phyloP scores from a whole-genome alignment of 2,329 filamentous ascomycete genomes.

The Acrocalymma vagum region DNA sequence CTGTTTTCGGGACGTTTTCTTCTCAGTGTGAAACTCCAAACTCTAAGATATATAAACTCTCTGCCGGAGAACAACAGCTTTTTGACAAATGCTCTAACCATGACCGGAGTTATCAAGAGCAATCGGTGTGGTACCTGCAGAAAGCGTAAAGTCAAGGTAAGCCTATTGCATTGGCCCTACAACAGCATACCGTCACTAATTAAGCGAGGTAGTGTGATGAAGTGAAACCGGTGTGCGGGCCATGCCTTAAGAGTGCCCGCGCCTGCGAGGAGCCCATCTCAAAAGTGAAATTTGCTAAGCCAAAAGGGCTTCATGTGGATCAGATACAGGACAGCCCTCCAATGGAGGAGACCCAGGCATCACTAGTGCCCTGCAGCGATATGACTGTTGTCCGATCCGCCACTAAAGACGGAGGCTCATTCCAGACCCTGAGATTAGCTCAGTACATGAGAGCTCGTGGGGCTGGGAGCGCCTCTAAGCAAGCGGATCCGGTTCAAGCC shows the following conservation, averaged over 20 bases:
- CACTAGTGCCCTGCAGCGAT: not conserved
- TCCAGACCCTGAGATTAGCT: conserved; percentile 9
- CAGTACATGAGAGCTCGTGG: not conserved
- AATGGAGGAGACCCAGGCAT: not conserved
- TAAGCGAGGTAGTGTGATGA: conserved; percentile 14
- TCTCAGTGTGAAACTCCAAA: too few relatives aligned
- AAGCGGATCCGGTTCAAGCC: too few relatives aligned
- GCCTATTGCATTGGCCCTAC: not conserved
- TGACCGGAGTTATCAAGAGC: conserved; percentile 18
- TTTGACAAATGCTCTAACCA: conserved; percentile 1
- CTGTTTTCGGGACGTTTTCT: too few relatives aligned
- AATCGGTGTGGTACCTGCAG: conserved; percentile 14
- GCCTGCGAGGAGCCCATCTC: conserved; percentile 13
- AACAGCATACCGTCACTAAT: conserved; percentile 1
- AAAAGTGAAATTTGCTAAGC: conserved; percentile 12
- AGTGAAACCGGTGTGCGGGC: conserved; percentile 15
- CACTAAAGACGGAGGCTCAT: conserved; percentile 5
- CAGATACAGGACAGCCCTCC: not conserved
- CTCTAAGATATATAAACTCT: not conserved
- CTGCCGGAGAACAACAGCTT: not conserved
- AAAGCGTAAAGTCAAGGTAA: conserved; percentile 17
- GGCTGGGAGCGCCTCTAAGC: not conserved
- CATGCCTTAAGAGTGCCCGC: conserved; percentile 11
- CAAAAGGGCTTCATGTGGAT: conserved; percentile 1
- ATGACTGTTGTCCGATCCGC: conserved; percentile 5